A percentile compares a stretch with the other conserved stretches of the same genome.
Conservation (phyloP, 208 protist species). For the Leishmania tropica region DNA sequence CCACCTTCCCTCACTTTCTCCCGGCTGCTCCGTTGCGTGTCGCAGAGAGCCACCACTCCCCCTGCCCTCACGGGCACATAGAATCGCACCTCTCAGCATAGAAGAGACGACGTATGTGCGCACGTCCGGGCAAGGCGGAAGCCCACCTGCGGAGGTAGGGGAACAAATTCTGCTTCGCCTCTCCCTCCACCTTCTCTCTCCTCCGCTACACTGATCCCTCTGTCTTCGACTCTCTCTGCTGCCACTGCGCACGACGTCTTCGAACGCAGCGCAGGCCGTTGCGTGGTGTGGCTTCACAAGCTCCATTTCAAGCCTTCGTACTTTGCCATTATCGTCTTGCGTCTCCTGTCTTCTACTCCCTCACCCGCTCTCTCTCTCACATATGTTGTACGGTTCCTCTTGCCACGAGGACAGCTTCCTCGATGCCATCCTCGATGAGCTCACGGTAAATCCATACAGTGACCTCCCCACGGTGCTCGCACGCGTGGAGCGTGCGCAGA, state of each 20-base stretch:
- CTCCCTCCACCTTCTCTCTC: background rate
- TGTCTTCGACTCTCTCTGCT: background rate
- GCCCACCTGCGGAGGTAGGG: background rate
- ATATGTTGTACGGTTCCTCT: slow-evolving; percentile 3
- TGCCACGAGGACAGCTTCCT: slow-evolving; percentile 15
- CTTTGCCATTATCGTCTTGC: background rate
- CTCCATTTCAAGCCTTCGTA: background rate
- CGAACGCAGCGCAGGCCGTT: background rate
- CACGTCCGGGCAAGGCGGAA: background rate
- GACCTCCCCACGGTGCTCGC: slow-evolving; percentile 17
- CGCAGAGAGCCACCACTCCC: background rate
- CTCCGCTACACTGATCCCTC: background rate
- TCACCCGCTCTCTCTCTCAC: background rate
- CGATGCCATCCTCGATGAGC: slow-evolving; percentile 22
- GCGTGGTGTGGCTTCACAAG: background rate
- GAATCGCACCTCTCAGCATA: background rate
- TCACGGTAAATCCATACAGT: slow-evolving; percentile 21
- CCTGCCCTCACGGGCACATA: background rate
- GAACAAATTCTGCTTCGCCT: background rate
- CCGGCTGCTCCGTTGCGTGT: background rate
- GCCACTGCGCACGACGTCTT: background rate
- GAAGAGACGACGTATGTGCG: background rate
- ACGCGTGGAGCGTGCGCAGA: background rate
- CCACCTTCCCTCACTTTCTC: background rate
- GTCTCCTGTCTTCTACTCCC: background rate